Conservation (phyloP, 129 eudicot species). For the Glebionis coronaria region DNA sequence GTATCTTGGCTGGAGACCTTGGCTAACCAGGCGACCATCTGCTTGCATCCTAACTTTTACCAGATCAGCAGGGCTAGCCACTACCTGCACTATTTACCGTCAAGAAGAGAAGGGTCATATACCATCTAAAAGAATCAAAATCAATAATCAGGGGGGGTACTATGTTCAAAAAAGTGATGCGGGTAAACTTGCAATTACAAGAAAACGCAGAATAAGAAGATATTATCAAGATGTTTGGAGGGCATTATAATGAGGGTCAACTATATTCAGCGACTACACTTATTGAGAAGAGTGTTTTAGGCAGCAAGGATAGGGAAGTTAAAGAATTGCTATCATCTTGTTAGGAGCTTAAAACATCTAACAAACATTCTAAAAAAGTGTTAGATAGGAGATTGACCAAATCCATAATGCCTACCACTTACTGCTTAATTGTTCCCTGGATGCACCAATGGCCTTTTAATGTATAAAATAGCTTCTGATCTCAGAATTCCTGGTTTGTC, state of each 20-base stretch:
- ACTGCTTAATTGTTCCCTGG: neutral
- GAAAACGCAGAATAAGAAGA: neutral
- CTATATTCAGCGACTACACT: no score
- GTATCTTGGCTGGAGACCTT: constrained; percentile 75
- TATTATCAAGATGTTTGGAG: no score
- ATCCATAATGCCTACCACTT: neutral
- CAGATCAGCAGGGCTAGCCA: constrained; percentile 98
- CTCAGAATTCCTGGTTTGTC: neutral
- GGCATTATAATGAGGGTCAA: no score
- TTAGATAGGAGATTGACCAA: neutral
- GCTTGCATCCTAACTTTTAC: constrained; percentile 97
- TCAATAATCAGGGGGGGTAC: neutral
- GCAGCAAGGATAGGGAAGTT: neutral
- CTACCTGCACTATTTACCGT: constrained; percentile 51
- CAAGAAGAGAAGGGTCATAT: constrained; percentile 2
- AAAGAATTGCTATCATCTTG: neutral
- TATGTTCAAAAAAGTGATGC: neutral
- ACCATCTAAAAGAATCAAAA: neutral
- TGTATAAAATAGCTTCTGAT: neutral
- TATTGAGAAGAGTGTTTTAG: no score
- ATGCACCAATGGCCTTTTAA: neutral
- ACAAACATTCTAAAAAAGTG: neutral
- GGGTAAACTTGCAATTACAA: neutral
- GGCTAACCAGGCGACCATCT: constrained; percentile 66
- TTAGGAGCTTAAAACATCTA: neutral